phyloP scores from a whole-genome alignment of 108 stramenopile species.

The Fistulifera pelliculosa region DNA sequence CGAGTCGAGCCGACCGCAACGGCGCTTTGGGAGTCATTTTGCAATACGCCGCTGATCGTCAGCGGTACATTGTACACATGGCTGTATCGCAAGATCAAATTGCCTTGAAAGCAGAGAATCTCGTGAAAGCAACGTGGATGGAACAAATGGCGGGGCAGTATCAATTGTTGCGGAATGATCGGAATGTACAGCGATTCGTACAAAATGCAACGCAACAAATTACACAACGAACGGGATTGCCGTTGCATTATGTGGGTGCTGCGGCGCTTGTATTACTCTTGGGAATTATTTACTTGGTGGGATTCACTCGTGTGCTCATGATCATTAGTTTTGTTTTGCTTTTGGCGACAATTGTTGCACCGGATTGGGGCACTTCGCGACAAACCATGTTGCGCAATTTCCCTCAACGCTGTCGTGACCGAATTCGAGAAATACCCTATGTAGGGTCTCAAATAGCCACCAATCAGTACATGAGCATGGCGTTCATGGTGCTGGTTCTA shows the following conservation, averaged over 20 bases:
- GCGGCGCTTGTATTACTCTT: constrained; percentile 5
- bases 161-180: constrained; percentile 31
- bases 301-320: constrained; percentile 34
- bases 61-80: constrained; percentile 42
- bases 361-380: constrained; percentile 15
- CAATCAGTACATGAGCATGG: background rate
- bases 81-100: constrained; percentile 25
- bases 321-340: constrained; percentile 15
- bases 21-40: constrained; percentile 34
- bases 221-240: constrained; percentile 8
- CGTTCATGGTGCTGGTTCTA: constrained; percentile 1
- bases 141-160: constrained; percentile 33
- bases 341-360: constrained; percentile 19
- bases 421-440: constrained; percentile 12
- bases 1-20: constrained; percentile 35
- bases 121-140: constrained; percentile 24
- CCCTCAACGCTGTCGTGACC: constrained; percentile 13
- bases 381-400: constrained; percentile 17
- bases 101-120: constrained; percentile 31
- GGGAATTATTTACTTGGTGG: constrained; percentile 20
- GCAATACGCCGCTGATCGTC: constrained; percentile 26
- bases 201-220: constrained; percentile 1
- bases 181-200: constrained; percentile 15
- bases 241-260: constrained; percentile 21
- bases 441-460: constrained; percentile 6